Conservation (phyloP, 2,329 filamentous ascomycete genomes). For the Fusarium hostae region DNA sequence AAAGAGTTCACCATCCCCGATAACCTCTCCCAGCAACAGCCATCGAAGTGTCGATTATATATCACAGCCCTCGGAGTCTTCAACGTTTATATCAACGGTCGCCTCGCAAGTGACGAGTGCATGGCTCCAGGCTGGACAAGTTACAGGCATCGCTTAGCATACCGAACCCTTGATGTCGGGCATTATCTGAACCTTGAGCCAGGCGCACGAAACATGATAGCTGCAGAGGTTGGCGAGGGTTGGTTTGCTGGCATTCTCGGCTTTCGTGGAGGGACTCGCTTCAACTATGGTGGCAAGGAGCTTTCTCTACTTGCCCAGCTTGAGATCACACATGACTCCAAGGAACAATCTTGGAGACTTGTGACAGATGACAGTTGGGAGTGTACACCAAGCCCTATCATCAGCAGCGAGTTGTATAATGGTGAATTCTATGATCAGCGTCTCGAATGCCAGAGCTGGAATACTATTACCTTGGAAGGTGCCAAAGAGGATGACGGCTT, state of each 20-base stretch:
- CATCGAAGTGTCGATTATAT: conserved; percentile 49
- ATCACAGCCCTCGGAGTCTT: conserved; percentile 56
- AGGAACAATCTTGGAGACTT: conserved; percentile 48
- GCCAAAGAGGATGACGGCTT: background rate
- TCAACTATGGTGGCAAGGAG: conserved; percentile 46
- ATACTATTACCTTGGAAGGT: background rate
- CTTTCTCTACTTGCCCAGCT: conserved; percentile 52
- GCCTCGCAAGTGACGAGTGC: conserved; percentile 48
- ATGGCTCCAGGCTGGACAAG: conserved; percentile 62
- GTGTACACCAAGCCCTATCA: background rate
- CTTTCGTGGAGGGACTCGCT: conserved; percentile 20
- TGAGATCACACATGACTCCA: conserved; percentile 49
- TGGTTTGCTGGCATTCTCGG: conserved; percentile 54
- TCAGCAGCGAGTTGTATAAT: conserved; percentile 43
- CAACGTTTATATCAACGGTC: conserved; percentile 56
- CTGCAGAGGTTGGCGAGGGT: conserved; percentile 56
- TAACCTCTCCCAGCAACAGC: background rate
- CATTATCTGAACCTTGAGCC: conserved; percentile 46
- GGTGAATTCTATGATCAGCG: conserved; percentile 60
- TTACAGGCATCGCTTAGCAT: conserved; percentile 59
- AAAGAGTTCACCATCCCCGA: background rate
- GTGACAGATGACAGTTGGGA: conserved; percentile 53
- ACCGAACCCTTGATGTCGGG: conserved; percentile 61
- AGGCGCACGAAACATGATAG: conserved; percentile 48
- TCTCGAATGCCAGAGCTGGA: background rate